Percentiles rank a stretch among this genome's conserved stretches.
phyloP scores from a whole-genome alignment of 129 eudicot genomes.

The Apium graveolens region DNA sequence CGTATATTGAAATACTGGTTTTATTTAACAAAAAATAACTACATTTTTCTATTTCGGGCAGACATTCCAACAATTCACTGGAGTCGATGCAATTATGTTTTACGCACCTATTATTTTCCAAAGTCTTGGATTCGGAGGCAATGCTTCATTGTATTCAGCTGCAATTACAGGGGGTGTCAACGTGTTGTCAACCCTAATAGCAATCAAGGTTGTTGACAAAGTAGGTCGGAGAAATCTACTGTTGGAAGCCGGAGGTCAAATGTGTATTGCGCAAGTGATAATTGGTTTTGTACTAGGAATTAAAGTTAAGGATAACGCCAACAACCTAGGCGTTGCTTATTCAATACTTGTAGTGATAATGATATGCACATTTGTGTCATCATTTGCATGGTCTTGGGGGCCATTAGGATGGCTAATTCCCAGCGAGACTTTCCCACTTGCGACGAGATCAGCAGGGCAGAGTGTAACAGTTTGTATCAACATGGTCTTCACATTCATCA shows the following conservation, averaged over 20 bases:
- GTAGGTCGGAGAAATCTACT: slow-evolving; percentile 60
- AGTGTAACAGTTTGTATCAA: slow-evolving; percentile 76
- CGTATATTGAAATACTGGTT: too few species aligned
- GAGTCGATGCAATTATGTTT: slow-evolving; percentile 95
- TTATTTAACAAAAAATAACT: neutral
- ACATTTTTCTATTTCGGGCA: slow-evolving; percentile 13
- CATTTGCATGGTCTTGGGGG: slow-evolving; percentile 99
- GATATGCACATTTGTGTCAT: slow-evolving; percentile 69
- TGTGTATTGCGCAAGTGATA: slow-evolving; percentile 67
- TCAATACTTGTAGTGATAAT: slow-evolving; percentile 61
- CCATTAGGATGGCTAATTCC: slow-evolving; percentile 96
- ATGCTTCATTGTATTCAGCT: slow-evolving; percentile 71
- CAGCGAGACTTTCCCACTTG: slow-evolving; percentile 79
- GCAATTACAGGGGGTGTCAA: slow-evolving; percentile 88
- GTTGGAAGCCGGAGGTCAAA: slow-evolving; percentile 77
- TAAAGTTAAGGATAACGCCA: slow-evolving; percentile 46
- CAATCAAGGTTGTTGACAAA: slow-evolving; percentile 78
- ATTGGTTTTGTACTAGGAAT: slow-evolving; percentile 60
- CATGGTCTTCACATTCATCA: slow-evolving; percentile 81
- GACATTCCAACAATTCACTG: slow-evolving; percentile 82
- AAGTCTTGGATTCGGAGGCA: slow-evolving; percentile 63
- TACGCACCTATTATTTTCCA: slow-evolving; percentile 76
- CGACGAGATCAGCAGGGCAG: slow-evolving; percentile 80
- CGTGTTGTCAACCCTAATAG: slow-evolving; percentile 66
- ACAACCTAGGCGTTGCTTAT: slow-evolving; percentile 29